Conservation (phyloP, 345 rosid species). For the Eucalyptus polybractea region DNA sequence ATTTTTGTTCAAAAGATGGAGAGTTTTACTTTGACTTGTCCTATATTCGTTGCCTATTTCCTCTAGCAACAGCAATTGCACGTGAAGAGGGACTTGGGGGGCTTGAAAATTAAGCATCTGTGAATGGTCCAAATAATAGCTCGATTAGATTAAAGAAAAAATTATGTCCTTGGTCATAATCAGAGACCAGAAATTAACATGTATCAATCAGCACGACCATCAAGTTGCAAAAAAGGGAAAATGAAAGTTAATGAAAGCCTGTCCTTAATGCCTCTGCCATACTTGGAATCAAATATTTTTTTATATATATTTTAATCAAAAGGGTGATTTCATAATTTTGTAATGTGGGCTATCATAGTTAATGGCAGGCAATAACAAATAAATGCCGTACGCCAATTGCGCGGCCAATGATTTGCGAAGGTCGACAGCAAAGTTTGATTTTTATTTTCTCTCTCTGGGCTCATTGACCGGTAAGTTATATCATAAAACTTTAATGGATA, state of each 20-base stretch:
- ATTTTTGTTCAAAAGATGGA: not conserved
- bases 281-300: not conserved
- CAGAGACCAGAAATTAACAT: not conserved
- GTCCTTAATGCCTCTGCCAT: not conserved
- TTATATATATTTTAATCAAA: not conserved
- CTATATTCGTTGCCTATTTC: not conserved
- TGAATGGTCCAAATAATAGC: not conserved
- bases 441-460: not conserved
- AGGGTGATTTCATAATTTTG: not conserved
- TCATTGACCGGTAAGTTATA: not conserved
- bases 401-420: not conserved
- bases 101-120: not conserved
- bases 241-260: not conserved
- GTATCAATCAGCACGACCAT: not conserved
- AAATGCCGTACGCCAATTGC: not conserved
- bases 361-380: not conserved
- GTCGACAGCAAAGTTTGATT: not conserved
- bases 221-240: not conserved
- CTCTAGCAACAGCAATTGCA: not conserved
- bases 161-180: not conserved
- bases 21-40: not conserved
- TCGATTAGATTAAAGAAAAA: not conserved
- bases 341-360: not conserved
- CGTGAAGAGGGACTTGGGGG: not conserved
- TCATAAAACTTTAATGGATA: not conserved